Base-by-base conservation (phyloP, 179 eudicot species). In the Vitellaria paradoxa region DNA sequence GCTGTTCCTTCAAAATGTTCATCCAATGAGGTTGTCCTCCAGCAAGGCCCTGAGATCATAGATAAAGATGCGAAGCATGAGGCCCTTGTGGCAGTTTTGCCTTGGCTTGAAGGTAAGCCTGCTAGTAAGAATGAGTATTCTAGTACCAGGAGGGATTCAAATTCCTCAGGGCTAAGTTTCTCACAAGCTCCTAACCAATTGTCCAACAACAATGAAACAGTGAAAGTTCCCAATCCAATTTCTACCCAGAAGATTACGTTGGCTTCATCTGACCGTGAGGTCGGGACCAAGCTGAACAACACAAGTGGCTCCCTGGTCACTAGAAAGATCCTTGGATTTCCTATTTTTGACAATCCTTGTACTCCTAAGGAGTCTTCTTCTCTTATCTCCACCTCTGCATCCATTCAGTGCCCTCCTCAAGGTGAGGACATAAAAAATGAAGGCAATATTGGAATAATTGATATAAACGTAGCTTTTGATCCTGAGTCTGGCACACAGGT, bases 381-480 rank as follows among this genome's bases (percentile, higher is more conserved):
- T 24, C 74, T 74, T 52, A 65, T 76, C 37, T 79, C 84, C 30
- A 70, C 83, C 42, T 76, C 89, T 72, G 85, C 83, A 9, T 69
- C 81, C 65, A 21, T 66, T 76, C 80, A 9, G 46, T 56, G 74
- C 70, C 57, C 81, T 64, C 79, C 81, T 68, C 79, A 49, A 55
- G 75, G 81, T 55, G 82, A 81, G 72, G 83, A 80, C 74, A 59
- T 59, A 18, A 82, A 53, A 53, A 73, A 30, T 47, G 87, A 81
- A 77, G 76, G 81, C 79, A 87, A 88, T 79, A 84, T 72, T 63
- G 76, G 77, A 73, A 68, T 78, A 52, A 82, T 95, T 72, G 98
- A 95, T 77, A 91, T 95, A 65, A 93, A 95, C 73, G n/a, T 88
- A 70, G 90, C 97, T 70, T 90, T 86, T 83, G 92, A 93, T 70